phyloP scores from a whole-genome alignment of 164 flowering plant genomes.

The Chloranthus sessilifolius region DNA sequence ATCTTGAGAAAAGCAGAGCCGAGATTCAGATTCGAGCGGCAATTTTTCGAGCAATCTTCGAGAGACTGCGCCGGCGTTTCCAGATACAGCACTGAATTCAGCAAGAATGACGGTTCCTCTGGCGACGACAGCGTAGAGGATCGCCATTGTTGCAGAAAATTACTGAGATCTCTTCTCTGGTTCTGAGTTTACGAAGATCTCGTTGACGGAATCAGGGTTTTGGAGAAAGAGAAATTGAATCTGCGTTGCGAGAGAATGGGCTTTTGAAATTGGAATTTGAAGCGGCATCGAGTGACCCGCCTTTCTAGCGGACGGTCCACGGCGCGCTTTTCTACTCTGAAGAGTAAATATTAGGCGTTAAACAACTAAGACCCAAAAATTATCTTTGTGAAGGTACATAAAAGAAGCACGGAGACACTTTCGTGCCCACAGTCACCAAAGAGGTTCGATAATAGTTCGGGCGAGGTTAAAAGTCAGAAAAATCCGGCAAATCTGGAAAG shows the following conservation, averaged over 20 bases:
- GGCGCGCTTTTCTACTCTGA: no score
- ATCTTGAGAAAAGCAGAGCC: slow-evolving; percentile 93
- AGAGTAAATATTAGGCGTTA: no score
- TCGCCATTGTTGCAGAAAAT: slow-evolving; percentile 53
- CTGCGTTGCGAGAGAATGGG: not conserved
- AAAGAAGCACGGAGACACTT: no score
- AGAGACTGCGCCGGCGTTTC: slow-evolving; percentile 81
- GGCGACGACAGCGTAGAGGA: slow-evolving; percentile 82
- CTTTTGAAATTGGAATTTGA: not conserved
- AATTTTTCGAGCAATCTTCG: slow-evolving; percentile 85
- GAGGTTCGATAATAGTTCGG: no score
- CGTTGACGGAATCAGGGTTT: slow-evolving; percentile 3
- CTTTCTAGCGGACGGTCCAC: slow-evolving; percentile 1
- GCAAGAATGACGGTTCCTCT: slow-evolving; percentile 81
- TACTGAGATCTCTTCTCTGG: not conserved
- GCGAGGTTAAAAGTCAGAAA: no score
- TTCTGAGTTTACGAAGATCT: not conserved
- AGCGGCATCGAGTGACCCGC: not conserved
- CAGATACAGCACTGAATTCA: slow-evolving; percentile 93
- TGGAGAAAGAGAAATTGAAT: no score
- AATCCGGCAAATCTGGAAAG: no score
- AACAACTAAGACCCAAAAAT: no score
- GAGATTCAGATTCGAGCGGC: slow-evolving; percentile 54
- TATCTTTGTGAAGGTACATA: no score
- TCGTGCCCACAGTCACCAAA: no score